These are phyloP conservation scores for Pleodorina starrii DNA, from an alignment of 139 green algal species.

Conservation along the genomic window DNA sequence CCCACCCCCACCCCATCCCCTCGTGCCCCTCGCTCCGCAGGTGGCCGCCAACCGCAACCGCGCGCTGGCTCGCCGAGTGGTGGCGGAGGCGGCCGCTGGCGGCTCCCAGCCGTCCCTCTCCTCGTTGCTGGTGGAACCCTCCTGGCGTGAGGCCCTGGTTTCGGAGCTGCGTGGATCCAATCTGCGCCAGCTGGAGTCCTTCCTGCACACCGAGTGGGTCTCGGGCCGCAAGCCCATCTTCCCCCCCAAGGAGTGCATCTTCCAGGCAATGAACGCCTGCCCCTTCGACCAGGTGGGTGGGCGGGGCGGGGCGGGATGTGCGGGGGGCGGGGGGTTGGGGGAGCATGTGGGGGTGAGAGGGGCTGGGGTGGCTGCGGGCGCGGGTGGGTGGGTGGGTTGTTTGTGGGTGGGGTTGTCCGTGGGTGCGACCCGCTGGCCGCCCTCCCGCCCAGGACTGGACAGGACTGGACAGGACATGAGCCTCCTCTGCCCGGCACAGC, in stretches of 20 bases:
- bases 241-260: slow-evolving; percentile 83
- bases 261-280: slow-evolving; percentile 81
- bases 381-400: too few species aligned
- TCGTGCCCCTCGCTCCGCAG: too few species aligned
- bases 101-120: slow-evolving; percentile 43
- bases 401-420: too few species aligned
- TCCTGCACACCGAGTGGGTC: slow-evolving; percentile 80
- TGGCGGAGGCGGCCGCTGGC: background rate
- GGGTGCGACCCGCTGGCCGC: too few species aligned
- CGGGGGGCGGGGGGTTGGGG: too few species aligned
- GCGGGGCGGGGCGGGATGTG: background rate
- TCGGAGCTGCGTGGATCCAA: slow-evolving; percentile 55
- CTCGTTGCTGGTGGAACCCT: slow-evolving; percentile 73
- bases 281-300: slow-evolving; percentile 74
- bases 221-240: slow-evolving; percentile 75
- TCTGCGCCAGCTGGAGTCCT: slow-evolving; percentile 66
- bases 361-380: too few species aligned
- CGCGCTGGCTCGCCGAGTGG: slow-evolving; percentile 10
- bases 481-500: too few species aligned
- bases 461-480: too few species aligned
- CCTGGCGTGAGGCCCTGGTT: slow-evolving; percentile 69
- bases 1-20: too few species aligned
- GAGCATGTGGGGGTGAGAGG: too few species aligned
- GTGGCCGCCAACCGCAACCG: slow-evolving; percentile 37
- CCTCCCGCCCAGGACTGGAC: too few species aligned